Evolutionary conservation across 495 filamentous ascomycete species (phyloP).

Genomic region (Trichoderma asperelloides): DNA sequence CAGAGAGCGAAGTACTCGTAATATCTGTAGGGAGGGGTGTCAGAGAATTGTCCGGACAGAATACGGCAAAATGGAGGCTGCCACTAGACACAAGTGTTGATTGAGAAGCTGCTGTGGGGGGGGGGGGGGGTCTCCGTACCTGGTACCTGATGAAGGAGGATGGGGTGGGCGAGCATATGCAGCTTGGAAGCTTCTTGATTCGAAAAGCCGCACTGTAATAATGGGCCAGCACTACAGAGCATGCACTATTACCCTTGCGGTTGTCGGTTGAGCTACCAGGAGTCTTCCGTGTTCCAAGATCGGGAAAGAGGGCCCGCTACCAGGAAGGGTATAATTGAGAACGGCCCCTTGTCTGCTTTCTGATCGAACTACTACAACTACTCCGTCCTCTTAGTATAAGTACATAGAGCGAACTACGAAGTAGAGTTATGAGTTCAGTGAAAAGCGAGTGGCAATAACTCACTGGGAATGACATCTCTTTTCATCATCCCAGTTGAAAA

Average conservation of each 20-base stretch:
- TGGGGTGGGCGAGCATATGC: slow-evolving; percentile 20
- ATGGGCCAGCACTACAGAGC: slow-evolving; percentile 25
- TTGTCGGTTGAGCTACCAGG: slow-evolving; percentile 37
- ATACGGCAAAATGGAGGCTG: slow-evolving; percentile 37
- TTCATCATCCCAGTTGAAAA: not conserved
- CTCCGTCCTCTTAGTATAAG: not conserved
- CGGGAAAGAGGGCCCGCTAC: slow-evolving; percentile 7
- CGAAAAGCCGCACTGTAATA: slow-evolving; percentile 34
- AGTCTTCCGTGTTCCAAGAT: slow-evolving; percentile 22
- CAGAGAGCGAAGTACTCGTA: slow-evolving; percentile 8
- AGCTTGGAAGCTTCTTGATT: slow-evolving; percentile 31
- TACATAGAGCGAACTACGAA: not conserved
- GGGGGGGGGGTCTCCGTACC: slow-evolving; percentile 19
- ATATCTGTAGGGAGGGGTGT: slow-evolving; percentile 40
- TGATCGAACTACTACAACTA: not conserved
- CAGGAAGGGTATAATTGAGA: slow-evolving; percentile 8
- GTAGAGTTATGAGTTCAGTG: not conserved
- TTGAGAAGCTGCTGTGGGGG: slow-evolving; percentile 15
- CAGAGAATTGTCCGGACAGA: slow-evolving; percentile 41
- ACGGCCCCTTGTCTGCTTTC: not conserved
- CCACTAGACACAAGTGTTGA: slow-evolving; percentile 28
- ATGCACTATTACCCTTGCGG: slow-evolving; percentile 18
- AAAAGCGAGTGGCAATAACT: not conserved
- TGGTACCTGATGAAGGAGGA: slow-evolving; percentile 30
- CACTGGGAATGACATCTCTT: not conserved